Percentiles rank a stretch among this genome's conserved stretches.
Conservation (phyloP, 169 alveolate species). For the Plasmodium blacklocki region DNA sequence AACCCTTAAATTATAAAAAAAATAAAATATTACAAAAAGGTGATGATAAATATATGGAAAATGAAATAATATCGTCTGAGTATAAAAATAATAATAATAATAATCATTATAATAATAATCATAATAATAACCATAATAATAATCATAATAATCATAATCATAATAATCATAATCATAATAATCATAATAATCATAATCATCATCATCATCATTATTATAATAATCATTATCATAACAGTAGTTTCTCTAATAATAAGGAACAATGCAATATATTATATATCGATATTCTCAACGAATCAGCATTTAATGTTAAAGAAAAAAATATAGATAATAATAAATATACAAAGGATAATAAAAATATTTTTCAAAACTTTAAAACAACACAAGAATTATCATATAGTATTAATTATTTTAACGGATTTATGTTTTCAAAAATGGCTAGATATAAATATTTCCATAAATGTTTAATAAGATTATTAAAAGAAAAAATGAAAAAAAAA, state of each 20-base stretch:
- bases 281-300: constrained; percentile 67
- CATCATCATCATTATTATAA: background rate
- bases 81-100: too few species aligned
- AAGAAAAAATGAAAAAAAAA: constrained; percentile 21
- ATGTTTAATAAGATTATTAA: constrained; percentile 58
- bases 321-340: constrained; percentile 13
- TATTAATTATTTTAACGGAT: constrained; percentile 60
- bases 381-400: constrained; percentile 38
- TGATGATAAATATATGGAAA: too few species aligned
- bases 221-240: background rate
- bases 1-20: too few species aligned
- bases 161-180: background rate
- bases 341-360: constrained; percentile 7
- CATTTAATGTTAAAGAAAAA: constrained; percentile 43
- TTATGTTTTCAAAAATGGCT: constrained; percentile 61
- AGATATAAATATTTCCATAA: constrained; percentile 74
- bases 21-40: too few species aligned
- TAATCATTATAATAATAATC: too few species aligned
- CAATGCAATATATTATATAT: constrained; percentile 39
- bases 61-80: too few species aligned
- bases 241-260: background rate
- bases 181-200: background rate
- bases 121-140: too few species aligned
- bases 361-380: constrained; percentile 52
- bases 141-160: too few species aligned